Evolutionary conservation across 768 basidiomycete species (phyloP), one percentile per base, ranked within the genome.

Genomic region (Tulasnella calospora): DNA sequence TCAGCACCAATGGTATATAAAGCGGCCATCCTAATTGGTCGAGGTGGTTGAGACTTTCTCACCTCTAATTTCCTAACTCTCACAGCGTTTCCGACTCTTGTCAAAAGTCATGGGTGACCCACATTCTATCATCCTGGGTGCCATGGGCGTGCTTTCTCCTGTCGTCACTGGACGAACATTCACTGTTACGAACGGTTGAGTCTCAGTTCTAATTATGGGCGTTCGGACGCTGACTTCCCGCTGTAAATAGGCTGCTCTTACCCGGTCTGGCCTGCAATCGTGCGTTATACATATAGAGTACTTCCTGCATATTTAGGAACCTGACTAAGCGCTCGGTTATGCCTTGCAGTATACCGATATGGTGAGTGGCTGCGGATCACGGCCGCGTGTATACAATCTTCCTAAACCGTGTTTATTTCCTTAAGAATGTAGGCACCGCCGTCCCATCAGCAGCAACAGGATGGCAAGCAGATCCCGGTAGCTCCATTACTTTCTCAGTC

Each of bases 391-490:
- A 17, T 3, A 23, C 41, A n/a, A 13, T 9, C 0, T n/a, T 47
- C 21, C 33, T 74, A 21, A 74, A 0, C 30, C 19, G 12, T 4
- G 3, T 35, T 35, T 71, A 19, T 51, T 3, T 44, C 33, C 33
- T 19, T 9, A 2, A 74, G 78, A 79, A 79, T 72, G 44, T 75
- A 76, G 47, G 75, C 46, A 12, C 77, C 72, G 30, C 55, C 35
- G n/a, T 71, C 40, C 76, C 78, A 41, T 44, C 67, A 38, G 51
- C 40, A 69, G 57, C 73, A 17, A 82, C 79, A 15, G 81, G 82
- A 12, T 83, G 82, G 82, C 23, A 61, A 23, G 81, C 81, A 0
- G 75, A 71, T 35, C 36, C 80, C 27, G 77, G 79, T 10, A 78
- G 73, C 33, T 17, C 47, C 5, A 46, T 73, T 9, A 73, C 74